Conservation (phyloP, 2,329 filamentous ascomycete genomes). For the Cladophialophora immunda region DNA sequence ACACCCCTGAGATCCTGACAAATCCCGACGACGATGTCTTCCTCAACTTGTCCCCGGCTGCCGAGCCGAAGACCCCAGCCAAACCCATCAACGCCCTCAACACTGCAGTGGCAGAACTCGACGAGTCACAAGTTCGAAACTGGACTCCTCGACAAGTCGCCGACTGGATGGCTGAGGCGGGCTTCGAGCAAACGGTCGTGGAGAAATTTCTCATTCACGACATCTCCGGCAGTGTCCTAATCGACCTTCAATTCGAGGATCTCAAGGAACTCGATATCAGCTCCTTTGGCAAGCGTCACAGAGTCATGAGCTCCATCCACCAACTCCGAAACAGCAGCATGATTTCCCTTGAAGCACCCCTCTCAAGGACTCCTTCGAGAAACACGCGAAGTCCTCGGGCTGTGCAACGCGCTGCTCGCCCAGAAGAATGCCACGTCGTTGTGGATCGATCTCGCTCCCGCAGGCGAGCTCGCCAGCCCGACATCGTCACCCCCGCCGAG, state of each 20-base stretch:
- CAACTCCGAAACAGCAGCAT: slow-evolving; percentile 54
- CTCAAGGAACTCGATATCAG: slow-evolving; percentile 70
- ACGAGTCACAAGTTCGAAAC: slow-evolving; percentile 43
- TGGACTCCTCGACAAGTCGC: slow-evolving; percentile 48
- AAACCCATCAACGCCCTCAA: slow-evolving; percentile 39
- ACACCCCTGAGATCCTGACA: slow-evolving; percentile 47
- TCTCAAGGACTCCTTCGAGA: slow-evolving; percentile 34
- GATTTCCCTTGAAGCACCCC: slow-evolving; percentile 33
- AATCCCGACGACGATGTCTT: slow-evolving; percentile 35
- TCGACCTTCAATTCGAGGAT: slow-evolving; percentile 90
- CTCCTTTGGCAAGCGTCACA: slow-evolving; percentile 70
- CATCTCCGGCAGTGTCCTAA: slow-evolving; percentile 85
- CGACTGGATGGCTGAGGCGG: slow-evolving; percentile 84
- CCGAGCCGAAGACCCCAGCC: slow-evolving; percentile 19
- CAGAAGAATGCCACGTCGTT: slow-evolving; percentile 37
- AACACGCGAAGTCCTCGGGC: slow-evolving; percentile 30
- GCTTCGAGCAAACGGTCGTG: slow-evolving; percentile 78
- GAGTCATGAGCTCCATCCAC: slow-evolving; percentile 67
- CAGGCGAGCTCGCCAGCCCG: slow-evolving; percentile 41
- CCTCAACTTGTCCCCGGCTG: slow-evolving; percentile 33
- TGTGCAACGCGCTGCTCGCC: slow-evolving; percentile 34
- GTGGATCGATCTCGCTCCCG: slow-evolving; percentile 38
- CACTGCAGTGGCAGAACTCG: slow-evolving; percentile 43
- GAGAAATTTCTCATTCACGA: slow-evolving; percentile 91
- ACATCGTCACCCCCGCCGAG: slow-evolving; percentile 74